Conservation (phyloP, 805 yeast species). For the Spencermartinsiella europaea region DNA sequence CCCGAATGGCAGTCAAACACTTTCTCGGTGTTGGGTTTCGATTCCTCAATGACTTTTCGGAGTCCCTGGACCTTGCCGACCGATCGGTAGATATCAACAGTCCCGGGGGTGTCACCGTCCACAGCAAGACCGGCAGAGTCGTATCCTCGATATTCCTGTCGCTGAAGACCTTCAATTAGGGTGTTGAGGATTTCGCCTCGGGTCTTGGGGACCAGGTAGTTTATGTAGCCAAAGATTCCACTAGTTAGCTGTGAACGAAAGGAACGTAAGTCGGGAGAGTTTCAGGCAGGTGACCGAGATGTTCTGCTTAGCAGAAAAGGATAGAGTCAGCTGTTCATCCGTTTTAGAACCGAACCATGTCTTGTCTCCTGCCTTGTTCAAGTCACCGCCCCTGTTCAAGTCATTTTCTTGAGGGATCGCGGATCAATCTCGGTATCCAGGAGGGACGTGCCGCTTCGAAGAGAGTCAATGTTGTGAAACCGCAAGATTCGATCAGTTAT, state of each 20-base stretch:
- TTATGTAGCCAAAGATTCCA: slow-evolving; percentile 98
- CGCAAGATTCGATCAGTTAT: too few relatives aligned
- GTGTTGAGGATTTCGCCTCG: slow-evolving; percentile 91
- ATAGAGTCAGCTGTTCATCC: not conserved
- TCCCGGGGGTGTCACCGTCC: slow-evolving; percentile 76
- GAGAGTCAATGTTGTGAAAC: too few relatives aligned
- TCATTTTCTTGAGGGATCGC: not conserved
- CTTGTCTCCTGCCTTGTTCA: not conserved
- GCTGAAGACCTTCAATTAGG: slow-evolving; percentile 64
- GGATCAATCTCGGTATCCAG: not conserved
- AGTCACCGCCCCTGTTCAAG: not conserved
- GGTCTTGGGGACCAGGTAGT: slow-evolving; percentile 84
- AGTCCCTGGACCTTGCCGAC: slow-evolving; percentile 88
- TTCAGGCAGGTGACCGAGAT: too few relatives aligned
- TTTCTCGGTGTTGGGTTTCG: slow-evolving; percentile 46
- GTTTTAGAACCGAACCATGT: not conserved
- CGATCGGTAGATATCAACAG: slow-evolving; percentile 70
- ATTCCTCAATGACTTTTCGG: slow-evolving; percentile 48
- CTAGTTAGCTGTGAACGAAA: slow-evolving; percentile 34
- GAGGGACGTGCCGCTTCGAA: too few relatives aligned
- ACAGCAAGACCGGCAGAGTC: slow-evolving; percentile 96
- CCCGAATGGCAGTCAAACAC: slow-evolving; percentile 84
- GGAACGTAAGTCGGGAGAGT: too few relatives aligned
- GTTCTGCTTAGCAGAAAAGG: not conserved
- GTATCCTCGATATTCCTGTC: slow-evolving; percentile 96